Conservation (phyloP, 345 rosid genomes). For the Theobroma cacao region DNA sequence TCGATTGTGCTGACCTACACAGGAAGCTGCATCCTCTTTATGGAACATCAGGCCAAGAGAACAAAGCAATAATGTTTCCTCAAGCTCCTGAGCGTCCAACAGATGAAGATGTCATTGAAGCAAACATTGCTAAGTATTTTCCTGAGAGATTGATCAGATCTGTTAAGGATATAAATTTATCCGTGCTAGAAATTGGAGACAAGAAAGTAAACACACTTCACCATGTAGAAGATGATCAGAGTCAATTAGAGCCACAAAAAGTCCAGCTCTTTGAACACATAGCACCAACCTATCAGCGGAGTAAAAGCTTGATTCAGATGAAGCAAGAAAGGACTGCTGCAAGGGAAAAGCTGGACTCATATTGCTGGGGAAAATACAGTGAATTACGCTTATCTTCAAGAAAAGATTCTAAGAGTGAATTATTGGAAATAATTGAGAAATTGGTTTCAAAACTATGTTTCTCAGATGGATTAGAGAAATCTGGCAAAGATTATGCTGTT, state of each 20-base stretch:
- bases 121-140: conserved; percentile 20
- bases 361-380: conserved; percentile 15
- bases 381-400: conserved; percentile 22
- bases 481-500: conserved; percentile 51
- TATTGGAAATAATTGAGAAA: conserved; percentile 53
- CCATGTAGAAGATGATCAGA: conserved; percentile 27
- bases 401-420: conserved; percentile 36
- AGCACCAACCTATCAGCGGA: conserved; percentile 26
- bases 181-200: conserved; percentile 39
- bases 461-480: conserved; percentile 45
- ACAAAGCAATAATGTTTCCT: conserved; percentile 14
- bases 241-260: conserved; percentile 27
- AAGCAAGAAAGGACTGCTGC: conserved; percentile 19
- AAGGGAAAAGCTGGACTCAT: conserved; percentile 28
- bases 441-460: conserved; percentile 51
- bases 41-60: conserved; percentile 23
- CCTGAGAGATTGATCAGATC: conserved; percentile 33
- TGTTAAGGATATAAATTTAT: conserved; percentile 36
- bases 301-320: conserved; percentile 7
- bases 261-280: conserved; percentile 38
- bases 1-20: conserved; percentile 9
- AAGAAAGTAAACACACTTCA: conserved; percentile 16
- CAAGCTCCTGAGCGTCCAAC: conserved; percentile 25
- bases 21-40: conserved; percentile 34
- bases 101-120: conserved; percentile 22